Percentiles rank a stretch among this genome's conserved stretches.
phyloP scores from a whole-genome alignment of 306 rosid genomes.

The Quercus aquifolioides region DNA sequence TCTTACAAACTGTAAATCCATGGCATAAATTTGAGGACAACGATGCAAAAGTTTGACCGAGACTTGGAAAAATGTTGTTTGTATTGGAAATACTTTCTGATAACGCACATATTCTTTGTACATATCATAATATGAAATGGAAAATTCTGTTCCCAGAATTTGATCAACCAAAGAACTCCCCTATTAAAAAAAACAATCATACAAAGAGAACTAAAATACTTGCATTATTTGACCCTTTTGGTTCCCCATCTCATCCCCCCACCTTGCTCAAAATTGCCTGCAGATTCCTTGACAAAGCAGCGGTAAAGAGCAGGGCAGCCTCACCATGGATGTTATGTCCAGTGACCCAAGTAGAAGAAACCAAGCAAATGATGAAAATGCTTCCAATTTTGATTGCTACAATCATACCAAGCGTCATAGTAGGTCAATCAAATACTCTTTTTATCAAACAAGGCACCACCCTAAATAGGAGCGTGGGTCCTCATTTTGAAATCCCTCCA shows the following conservation, averaged over 20 bases:
- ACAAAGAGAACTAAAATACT: background rate
- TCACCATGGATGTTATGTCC: constrained; percentile 63
- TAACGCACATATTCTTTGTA: no score
- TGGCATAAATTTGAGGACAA: no score
- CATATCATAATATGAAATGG: no score
- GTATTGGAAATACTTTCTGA: no score
- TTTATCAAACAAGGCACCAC: constrained; percentile 69
- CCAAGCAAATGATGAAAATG: constrained; percentile 80
- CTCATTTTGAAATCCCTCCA: constrained; percentile 57
- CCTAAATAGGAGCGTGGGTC: constrained; percentile 52
- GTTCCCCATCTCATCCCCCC: background rate
- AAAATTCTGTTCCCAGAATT: no score
- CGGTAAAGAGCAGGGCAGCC: constrained; percentile 36
- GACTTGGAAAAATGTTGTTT: no score
- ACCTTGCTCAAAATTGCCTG: background rate
- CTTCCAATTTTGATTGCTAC: constrained; percentile 58
- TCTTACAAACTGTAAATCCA: background rate
- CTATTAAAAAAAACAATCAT: background rate
- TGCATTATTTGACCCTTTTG: no score
- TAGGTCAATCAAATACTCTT: constrained; percentile 46
- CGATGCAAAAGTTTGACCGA: no score
- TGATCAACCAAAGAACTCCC: no score
- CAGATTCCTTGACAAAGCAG: constrained; percentile 81
- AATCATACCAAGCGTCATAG: constrained; percentile 52
- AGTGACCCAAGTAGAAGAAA: constrained; percentile 88